Evolutionary conservation across 345 rosid genomes (phyloP), one percentile per base, ranked within the genome.

Genomic region (Ceriops zippeliana): DNA sequence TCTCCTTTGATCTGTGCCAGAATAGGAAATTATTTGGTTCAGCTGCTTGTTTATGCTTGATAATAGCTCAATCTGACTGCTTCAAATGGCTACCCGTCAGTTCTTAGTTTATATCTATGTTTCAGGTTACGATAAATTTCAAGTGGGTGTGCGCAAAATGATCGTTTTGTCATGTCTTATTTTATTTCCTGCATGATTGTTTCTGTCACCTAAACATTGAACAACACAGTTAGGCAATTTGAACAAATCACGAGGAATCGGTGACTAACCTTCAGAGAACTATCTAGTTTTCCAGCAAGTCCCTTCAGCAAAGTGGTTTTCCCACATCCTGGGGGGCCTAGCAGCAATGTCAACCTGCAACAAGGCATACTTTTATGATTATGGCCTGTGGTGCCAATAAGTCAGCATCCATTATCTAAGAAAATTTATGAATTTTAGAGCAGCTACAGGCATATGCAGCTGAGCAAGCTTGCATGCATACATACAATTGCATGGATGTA

Each of bases 241-340:
- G 58, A 9, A n/a, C 26, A 53, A 53, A 7, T 53, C 1, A 4
- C 21, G 0, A 26, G 24, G 61, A 49, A 31, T 22, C 38, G 22
- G 28, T 37, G 6, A 27, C 47, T 46, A 31, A 83, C 90, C 87
- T 78, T 75, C 62, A 86, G 79, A n/a, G 84, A 75, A 54, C 38
- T 58, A 31, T 79, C 63, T 0, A 78, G 78, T 61, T 65, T 84
- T 56, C 81, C 90, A 7, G 90, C 71, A 24, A 86, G 78, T 46
- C 85, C 84, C 71, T 76, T 67, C 58, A 81, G 71, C 8, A 86
- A 59, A 49, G 88, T 79, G 51, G 84, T 83, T 68, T 81, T 86
- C 56, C 88, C 90, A 38, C 84, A 75, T 10, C 86, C 83, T 1
- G 86, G 86, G 53, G 86, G 87, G 15, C 87, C 86, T 16, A 86